phyloP scores from a whole-genome alignment of 129 eudicot genomes.

The Helichrysum umbraculigerum region DNA sequence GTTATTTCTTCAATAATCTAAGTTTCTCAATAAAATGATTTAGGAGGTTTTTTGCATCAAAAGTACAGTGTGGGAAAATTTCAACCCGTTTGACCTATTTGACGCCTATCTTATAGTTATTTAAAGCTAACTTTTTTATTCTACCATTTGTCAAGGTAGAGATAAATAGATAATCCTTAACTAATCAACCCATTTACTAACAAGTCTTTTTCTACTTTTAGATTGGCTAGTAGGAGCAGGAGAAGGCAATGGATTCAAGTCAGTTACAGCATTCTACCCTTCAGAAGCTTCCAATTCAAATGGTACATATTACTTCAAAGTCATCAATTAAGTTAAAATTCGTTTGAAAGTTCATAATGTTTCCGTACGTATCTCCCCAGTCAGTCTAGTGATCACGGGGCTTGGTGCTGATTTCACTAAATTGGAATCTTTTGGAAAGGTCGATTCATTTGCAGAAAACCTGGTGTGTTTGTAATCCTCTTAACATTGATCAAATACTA shows the following conservation, averaged over 20 bases:
- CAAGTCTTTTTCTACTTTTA: conserved; percentile 31
- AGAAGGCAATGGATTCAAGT: conserved; percentile 70
- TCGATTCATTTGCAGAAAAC: conserved; percentile 91
- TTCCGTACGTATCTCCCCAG: conserved; percentile 42
- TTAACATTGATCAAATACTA: background rate
- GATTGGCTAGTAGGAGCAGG: conserved; percentile 93
- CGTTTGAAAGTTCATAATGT: conserved; percentile 1
- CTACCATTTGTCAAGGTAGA: no score
- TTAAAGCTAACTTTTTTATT: no score
- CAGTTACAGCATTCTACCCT: conserved; percentile 87
- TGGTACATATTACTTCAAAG: conserved; percentile 44
- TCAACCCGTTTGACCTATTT: no score
- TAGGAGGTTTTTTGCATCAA: no score
- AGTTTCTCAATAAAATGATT: no score
- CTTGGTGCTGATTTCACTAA: conserved; percentile 95
- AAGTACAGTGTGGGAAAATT: no score
- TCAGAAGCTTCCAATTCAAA: conserved; percentile 69
- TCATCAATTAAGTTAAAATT: conserved; percentile 12
- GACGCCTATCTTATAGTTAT: no score
- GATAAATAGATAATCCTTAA: no score
- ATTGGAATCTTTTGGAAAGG: conserved; percentile 97
- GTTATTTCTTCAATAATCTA: no score
- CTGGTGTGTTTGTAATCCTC: conserved; percentile 45
- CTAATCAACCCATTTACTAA: background rate
- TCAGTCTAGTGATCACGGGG: conserved; percentile 80